phyloP scores from a whole-genome alignment of 495 filamentous ascomycete species.

The Tuber umbilicatum region DNA sequence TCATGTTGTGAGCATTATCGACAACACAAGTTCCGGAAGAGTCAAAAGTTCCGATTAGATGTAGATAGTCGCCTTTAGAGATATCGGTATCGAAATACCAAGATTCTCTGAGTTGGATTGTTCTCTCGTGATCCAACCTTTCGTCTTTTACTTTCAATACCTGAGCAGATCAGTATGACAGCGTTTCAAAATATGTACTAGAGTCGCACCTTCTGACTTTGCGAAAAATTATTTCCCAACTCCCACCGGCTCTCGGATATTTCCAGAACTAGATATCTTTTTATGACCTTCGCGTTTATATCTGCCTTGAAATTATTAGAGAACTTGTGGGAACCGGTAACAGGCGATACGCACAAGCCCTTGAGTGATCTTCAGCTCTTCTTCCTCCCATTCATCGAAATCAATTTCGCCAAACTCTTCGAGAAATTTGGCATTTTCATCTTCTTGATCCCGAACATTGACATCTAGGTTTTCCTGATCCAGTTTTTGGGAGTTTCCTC shows the following conservation, averaged over 20 bases:
- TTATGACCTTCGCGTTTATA: constrained; percentile 40
- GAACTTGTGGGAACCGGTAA: not conserved
- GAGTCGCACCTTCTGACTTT: constrained; percentile 29
- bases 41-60: constrained; percentile 76
- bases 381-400: constrained; percentile 37
- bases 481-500: not conserved
- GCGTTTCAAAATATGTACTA: not conserved
- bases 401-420: constrained; percentile 39
- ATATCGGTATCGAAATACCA: constrained; percentile 73
- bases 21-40: constrained; percentile 60
- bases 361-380: constrained; percentile 30
- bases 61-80: constrained; percentile 65
- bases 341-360: constrained; percentile 27
- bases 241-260: constrained; percentile 32
- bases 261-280: constrained; percentile 34
- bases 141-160: constrained; percentile 71
- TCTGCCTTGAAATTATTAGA: constrained; percentile 41
- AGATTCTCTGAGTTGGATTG: constrained; percentile 70
- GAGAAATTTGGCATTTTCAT: constrained; percentile 30
- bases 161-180: constrained; percentile 45
- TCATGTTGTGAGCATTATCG: constrained; percentile 70
- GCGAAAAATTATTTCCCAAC: constrained; percentile 14
- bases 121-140: constrained; percentile 56
- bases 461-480: not conserved
- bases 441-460: constrained; percentile 1